A percentile compares a stretch with the other conserved stretches of the same genome.
Conservation (phyloP, 352 stramenopile species). For the Globisporangium echinulatum region DNA sequence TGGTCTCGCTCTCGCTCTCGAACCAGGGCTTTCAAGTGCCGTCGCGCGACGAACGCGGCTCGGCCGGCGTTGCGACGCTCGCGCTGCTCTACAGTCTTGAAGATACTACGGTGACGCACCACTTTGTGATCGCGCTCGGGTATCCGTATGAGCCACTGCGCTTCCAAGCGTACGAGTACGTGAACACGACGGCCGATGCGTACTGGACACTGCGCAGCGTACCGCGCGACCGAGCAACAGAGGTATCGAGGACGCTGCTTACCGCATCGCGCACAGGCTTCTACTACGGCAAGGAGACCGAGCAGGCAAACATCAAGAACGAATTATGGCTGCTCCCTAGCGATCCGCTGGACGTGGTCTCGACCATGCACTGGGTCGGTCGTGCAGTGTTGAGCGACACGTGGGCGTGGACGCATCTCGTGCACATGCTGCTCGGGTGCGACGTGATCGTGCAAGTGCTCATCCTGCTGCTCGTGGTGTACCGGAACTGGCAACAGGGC, state of each 20-base stretch:
- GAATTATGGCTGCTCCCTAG: conserved; percentile 15
- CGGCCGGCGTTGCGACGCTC: conserved; percentile 1
- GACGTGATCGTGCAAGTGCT: conserved; percentile 19
- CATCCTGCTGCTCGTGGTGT: conserved; percentile 24
- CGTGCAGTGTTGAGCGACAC: conserved; percentile 7
- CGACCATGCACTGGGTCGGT: conserved; percentile 1
- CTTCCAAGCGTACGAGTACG: not conserved
- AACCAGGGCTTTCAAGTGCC: conserved; percentile 5
- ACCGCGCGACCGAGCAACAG: not conserved
- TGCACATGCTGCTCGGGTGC: conserved; percentile 26
- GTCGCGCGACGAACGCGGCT: conserved; percentile 1
- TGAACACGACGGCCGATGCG: not conserved
- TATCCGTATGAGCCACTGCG: conserved; percentile 17
- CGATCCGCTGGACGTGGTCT: conserved; percentile 16
- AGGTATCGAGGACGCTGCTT: conserved; percentile 11
- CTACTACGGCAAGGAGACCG: conserved; percentile 16
- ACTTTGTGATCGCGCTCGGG: conserved; percentile 12
- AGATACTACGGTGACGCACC: conserved; percentile 3
- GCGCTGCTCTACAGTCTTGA: conserved; percentile 9
- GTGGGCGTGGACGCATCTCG: conserved; percentile 20
- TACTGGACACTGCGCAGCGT: conserved; percentile 6
- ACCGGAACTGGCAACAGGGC: conserved; percentile 19
- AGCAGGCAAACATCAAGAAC: conserved; percentile 33
- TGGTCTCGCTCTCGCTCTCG: conserved; percentile 6
- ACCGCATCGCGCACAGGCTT: conserved; percentile 30